Evolutionary conservation across 31 red algal genomes (phyloP), one percentile per base, ranked within the genome.

Genomic region (Odonthalia washingtoniensis): DNA sequence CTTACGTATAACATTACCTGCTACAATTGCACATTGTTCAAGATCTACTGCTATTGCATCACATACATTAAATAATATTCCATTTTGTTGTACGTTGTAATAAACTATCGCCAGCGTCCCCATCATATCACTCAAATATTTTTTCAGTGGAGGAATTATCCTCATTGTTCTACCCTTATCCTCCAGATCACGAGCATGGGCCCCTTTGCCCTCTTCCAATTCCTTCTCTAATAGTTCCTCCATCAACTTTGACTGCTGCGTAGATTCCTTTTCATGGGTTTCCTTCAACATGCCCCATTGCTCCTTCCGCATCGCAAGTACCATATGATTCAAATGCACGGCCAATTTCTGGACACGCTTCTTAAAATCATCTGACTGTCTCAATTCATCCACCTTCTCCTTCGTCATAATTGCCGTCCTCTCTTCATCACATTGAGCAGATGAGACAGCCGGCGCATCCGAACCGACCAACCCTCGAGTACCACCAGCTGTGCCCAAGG

Each of bases 321-420:
- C 92, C 43, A 93, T 84, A 60, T 95, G 89, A 79, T 99, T 94
- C 46, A 99, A 75, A 57, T 92, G 85, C 1, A 65, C 67, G 3
- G 90, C 91, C 12, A 95, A 52, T 45, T 89, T 80, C 39, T 85
- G 79, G 5, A 96, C 43, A 37, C 93, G 85, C 84, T 97, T 91
- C 81, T 97, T 95, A 32, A 88, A 65, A 34, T 95, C 92, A 30
- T 82, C 87, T 31, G 87, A 78, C 44, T 92, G 80, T 67, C 84
- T 90, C 36, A 97, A 38, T 40, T 96, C 86, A 70, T 95, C 94
- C 84, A 95, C 94, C 76, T 95, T 92, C 53, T 97, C 87, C 60
- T 86, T 81, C 5, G 87, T 94, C 77, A 99, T 89, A 36, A 90
- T 66, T 45, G 85, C 89, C 72, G 95, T 92, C 31, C 86, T 78